Evolutionary conservation across 2,329 filamentous ascomycete genomes (phyloP).

Genomic region (Ascochyta fabae): DNA sequence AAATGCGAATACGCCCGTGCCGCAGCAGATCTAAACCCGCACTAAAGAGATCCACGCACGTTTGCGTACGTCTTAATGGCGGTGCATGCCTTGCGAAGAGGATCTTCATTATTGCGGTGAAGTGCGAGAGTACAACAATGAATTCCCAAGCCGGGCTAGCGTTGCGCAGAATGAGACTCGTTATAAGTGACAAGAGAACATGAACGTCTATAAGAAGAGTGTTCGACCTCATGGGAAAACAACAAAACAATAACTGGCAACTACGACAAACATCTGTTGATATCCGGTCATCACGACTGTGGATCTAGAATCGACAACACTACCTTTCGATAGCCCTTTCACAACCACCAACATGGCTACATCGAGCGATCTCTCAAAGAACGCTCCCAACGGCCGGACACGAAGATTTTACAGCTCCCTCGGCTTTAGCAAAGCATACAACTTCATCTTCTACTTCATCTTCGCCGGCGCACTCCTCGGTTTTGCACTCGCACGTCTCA

Average conservation of each 20-base stretch:
- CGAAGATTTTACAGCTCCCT: constrained; percentile 47
- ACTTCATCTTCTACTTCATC: constrained; percentile 59
- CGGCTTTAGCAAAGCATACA: constrained; percentile 65
- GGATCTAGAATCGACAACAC: not conserved
- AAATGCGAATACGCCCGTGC: not conserved
- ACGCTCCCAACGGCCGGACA: constrained; percentile 19
- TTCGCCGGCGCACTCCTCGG: constrained; percentile 29
- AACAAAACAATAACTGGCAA: not conserved
- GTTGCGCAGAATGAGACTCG: not conserved
- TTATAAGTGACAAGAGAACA: not conserved
- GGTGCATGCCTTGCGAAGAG: not conserved
- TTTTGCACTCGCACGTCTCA: constrained; percentile 56
- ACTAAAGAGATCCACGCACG: not conserved
- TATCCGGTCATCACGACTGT: no score
- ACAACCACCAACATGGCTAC: not conserved
- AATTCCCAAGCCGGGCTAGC: not conserved
- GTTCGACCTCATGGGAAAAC: not conserved
- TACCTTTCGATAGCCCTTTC: no score
- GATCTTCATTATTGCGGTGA: no score
- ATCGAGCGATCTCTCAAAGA: constrained; percentile 11
- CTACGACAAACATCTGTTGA: not conserved
- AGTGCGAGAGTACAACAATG: not conserved
- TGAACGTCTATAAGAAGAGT: not conserved
- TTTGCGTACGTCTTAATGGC: not conserved
- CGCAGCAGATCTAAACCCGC: not conserved